These are phyloP conservation scores for Ascochyta fabae DNA, from an alignment of 2,329 filamentous ascomycete genomes.

Conservation along the genomic window DNA sequence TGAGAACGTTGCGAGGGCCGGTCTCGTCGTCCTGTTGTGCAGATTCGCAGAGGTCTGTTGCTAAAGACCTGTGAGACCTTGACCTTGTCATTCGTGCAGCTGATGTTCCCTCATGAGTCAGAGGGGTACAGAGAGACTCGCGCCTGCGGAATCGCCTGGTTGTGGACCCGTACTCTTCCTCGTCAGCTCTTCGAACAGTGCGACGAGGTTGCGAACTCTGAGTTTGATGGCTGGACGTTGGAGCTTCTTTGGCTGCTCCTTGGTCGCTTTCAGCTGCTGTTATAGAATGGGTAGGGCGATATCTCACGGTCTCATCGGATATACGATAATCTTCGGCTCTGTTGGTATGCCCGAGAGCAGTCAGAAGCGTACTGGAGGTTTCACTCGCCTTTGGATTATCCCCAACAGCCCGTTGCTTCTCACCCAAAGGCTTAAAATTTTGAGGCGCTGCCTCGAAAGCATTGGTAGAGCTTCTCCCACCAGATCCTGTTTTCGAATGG, in stretches of 20 bases:
- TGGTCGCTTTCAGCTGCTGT: constrained; percentile 29
- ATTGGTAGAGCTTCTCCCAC: background rate
- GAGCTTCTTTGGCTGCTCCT: constrained; percentile 7
- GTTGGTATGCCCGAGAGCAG: constrained; percentile 9
- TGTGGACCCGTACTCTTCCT: constrained; percentile 3
- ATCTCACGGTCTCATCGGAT: constrained; percentile 26
- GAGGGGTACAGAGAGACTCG: constrained; percentile 19
- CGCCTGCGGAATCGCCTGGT: constrained; percentile 14
- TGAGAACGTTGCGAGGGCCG: background rate
- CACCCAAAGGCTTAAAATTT: constrained; percentile 11
- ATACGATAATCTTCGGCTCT: background rate
- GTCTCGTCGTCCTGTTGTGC: too few species aligned
- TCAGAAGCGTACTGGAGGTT: background rate
- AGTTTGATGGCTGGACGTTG: constrained; percentile 1
- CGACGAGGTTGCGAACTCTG: constrained; percentile 25
- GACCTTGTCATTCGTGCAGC: background rate
- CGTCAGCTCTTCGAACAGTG: constrained; percentile 31
- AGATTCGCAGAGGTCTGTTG: background rate
- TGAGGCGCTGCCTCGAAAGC: background rate
- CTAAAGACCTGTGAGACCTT: background rate
- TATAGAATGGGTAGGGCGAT: constrained; percentile 16
- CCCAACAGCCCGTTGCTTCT: constrained; percentile 1
- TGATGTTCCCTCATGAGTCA: background rate
- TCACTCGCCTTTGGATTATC: constrained; percentile 3
- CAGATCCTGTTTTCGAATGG: background rate